Base-by-base conservation (phyloP, 805 yeast species). In the Phaffomyces antillensis region DNA sequence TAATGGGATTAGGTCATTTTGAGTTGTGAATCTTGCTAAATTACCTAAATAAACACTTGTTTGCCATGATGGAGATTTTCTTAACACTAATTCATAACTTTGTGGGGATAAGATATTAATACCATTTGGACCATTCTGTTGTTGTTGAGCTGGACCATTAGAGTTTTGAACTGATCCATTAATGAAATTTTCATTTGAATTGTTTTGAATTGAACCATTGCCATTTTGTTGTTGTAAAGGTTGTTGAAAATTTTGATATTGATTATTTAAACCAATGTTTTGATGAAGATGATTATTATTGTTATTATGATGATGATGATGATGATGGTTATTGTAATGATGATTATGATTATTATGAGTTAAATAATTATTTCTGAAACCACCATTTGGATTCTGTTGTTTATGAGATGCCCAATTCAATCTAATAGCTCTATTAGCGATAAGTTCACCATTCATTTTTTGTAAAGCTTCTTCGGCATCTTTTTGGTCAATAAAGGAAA, bases 31-130 rank as follows among this genome's bases (percentile, higher is more conserved):
- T 53, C 83, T 90, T 28, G 93, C 83, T 55, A 88, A 72, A 63
- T 88, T 88, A 37, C 96, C 96, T 47, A 88, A 70, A 60, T 88
- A 88, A 28, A 88, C 93, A 6, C 96, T 87, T 8, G 91, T 82
- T 45, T 81, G 83, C 88, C 88, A 83, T 45, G 76, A 72, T 37
- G 96, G 95, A 7, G 93, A 72, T 63, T 85, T 90, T 65, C 86
- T 73, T 48, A 85, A 67, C 40, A 87, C 83, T 41, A 77, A 68
- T 43, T 86, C 93, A 60, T 78, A 85, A 40, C 79, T 71, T 54
- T 75, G 83, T 13, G 83, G 83, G 28, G 59, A 48, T 32, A 60
- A 37, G 39, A 59, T 49, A 16, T 40, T 43, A n/a, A 43, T 34
- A 26, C 51, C 53, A 40, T 40, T 41, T 34, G 36, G 24, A 13